Percentiles rank a stretch among this genome's conserved stretches.
Conservation (phyloP, 192 early-diverging fungal genomes). For the Backusella sp. region DNA sequence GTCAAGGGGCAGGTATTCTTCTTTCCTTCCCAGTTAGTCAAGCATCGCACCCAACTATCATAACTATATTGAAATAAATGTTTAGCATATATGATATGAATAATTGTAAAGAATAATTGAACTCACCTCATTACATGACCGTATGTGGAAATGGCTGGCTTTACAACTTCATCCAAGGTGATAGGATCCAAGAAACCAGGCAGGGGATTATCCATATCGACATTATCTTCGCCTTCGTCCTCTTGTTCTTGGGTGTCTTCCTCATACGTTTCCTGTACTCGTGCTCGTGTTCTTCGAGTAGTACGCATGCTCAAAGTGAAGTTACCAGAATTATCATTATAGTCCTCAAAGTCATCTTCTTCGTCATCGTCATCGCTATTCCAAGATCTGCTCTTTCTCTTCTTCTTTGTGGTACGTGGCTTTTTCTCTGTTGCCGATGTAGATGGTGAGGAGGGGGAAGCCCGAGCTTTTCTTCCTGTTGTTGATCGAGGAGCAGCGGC, state of each 20-base stretch:
- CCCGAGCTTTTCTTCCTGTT: not conserved
- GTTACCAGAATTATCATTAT: conserved; percentile 69
- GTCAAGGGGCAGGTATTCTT: conserved; percentile 93
- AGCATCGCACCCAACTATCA: conserved; percentile 85
- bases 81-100: conserved; percentile 6
- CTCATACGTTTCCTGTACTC: conserved; percentile 6
- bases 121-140: conserved; percentile 86
- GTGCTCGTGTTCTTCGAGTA: conserved; percentile 51
- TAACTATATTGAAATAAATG: conserved; percentile 26
- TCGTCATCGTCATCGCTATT: conserved; percentile 56
- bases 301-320: conserved; percentile 60
- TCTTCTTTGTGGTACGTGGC: conserved; percentile 35
- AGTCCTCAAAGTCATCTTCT: conserved; percentile 58
- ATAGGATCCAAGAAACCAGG: conserved; percentile 94
- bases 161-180: conserved; percentile 84
- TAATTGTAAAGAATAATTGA: not conserved
- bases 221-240: conserved; percentile 41
- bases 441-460: conserved; percentile 30
- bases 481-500: conserved; percentile 21
- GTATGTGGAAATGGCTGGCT: conserved; percentile 93
- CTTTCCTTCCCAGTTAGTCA: conserved; percentile 74
- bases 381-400: conserved; percentile 44
- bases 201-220: conserved; percentile 75
- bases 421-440: conserved; percentile 44
- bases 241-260: conserved; percentile 27